These are phyloP conservation scores for Bacidia gigantensis DNA, from an alignment of 495 filamentous ascomycete genomes.

Conservation along the genomic window DNA sequence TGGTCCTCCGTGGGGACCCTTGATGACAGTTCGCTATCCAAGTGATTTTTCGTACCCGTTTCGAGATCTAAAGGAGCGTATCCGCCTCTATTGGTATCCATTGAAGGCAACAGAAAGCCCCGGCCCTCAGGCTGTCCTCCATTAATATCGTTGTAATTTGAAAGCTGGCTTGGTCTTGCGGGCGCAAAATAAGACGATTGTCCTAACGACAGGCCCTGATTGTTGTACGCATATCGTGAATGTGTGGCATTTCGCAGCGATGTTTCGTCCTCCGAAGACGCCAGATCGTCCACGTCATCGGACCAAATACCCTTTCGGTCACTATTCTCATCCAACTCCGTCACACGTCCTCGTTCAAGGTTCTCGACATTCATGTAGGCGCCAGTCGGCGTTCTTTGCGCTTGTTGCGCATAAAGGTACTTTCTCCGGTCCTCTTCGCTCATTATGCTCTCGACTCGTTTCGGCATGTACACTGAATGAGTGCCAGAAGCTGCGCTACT, in stretches of 20 bases:
- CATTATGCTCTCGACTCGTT: slow-evolving; percentile 72
- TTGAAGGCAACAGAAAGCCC: neutral
- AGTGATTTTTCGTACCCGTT: neutral
- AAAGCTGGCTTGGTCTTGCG: slow-evolving; percentile 2
- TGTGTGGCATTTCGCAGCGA: neutral
- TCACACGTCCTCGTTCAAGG: slow-evolving; percentile 30
- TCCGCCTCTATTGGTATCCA: neutral
- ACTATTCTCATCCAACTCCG: slow-evolving; percentile 37
- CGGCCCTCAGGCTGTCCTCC: neutral
- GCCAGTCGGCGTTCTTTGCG: slow-evolving; percentile 37
- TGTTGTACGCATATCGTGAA: neutral
- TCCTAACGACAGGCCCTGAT: neutral
- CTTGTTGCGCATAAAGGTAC: slow-evolving; percentile 53
- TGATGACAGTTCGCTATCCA: slow-evolving; percentile 4
- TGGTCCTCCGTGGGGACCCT: slow-evolving; percentile 3
- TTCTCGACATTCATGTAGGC: slow-evolving; percentile 35
- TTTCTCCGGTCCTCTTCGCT: slow-evolving; percentile 62
- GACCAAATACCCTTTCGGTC: slow-evolving; percentile 10
- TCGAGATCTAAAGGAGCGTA: neutral
- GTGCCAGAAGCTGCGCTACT: slow-evolving; percentile 44
- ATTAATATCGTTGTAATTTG: slow-evolving; percentile 1
- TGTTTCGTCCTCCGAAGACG: slow-evolving; percentile 4
- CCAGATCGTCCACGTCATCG: slow-evolving; percentile 4
- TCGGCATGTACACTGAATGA: slow-evolving; percentile 58
- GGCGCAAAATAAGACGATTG: slow-evolving; percentile 8